A percentile compares a stretch with the other conserved stretches of the same genome.
These are phyloP conservation scores for Prunus salicina DNA, from an alignment of 306 rosid genomes.

Conservation along the genomic window DNA sequence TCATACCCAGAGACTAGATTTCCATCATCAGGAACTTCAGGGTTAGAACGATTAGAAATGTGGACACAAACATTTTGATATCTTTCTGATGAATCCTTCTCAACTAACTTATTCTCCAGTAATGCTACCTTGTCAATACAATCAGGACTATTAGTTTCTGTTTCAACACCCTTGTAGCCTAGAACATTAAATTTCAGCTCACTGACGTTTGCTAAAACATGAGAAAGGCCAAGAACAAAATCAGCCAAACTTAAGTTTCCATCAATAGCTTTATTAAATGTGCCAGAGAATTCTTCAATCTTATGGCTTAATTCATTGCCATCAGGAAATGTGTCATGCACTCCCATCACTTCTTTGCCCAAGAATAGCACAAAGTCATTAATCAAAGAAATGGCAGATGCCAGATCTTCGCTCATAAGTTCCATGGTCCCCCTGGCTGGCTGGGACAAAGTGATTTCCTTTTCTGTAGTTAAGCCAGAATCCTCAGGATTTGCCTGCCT, in stretches of 20 bases:
- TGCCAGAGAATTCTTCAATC: conserved; percentile 69
- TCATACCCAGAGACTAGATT: conserved; percentile 54
- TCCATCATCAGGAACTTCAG: conserved; percentile 86
- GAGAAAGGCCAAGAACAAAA: conserved; percentile 77
- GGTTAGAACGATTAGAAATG: conserved; percentile 58
- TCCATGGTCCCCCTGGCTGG: conserved; percentile 39
- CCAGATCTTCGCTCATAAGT: conserved; percentile 49
- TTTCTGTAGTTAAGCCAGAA: conserved; percentile 52
- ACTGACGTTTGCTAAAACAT: conserved; percentile 68
- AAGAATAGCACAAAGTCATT: conserved; percentile 68
- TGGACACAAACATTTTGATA: conserved; percentile 59
- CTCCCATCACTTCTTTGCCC: conserved; percentile 67
- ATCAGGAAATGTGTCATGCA: conserved; percentile 52
- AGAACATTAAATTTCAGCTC: conserved; percentile 70
- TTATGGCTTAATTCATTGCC: conserved; percentile 57
- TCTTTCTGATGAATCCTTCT: conserved; percentile 52
- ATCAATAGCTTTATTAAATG: conserved; percentile 47
- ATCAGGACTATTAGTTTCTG: conserved; percentile 74
- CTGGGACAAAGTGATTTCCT: conserved; percentile 45
- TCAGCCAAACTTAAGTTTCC: conserved; percentile 54
- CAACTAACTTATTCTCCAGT: conserved; percentile 72
- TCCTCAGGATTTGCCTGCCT: conserved; percentile 70
- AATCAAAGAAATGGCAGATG: conserved; percentile 73
- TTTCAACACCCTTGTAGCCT: conserved; percentile 63
- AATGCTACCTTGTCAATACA: conserved; percentile 95